A percentile compares a stretch with the other conserved stretches of the same genome.
phyloP scores from a whole-genome alignment of 1,139 yeast species.

The Magnusiomyces paraingens region DNA sequence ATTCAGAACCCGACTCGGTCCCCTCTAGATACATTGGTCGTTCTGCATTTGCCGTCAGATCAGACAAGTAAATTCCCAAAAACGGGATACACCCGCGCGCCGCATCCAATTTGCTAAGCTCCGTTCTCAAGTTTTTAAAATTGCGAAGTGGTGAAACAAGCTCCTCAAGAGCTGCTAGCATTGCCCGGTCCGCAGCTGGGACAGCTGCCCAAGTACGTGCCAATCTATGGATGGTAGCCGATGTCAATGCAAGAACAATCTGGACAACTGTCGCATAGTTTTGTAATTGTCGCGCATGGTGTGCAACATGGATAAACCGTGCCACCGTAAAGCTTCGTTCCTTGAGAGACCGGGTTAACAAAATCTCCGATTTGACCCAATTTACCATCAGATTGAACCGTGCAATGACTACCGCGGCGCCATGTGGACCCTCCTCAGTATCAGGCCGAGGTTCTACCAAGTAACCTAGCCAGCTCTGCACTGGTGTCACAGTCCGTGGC shows the following conservation, averaged over 20 bases:
- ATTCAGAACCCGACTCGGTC: too few species aligned
- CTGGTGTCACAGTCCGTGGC: slow-evolving; percentile 58
- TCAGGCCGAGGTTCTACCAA: slow-evolving; percentile 40
- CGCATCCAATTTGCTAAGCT: slow-evolving; percentile 57
- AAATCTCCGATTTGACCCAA: slow-evolving; percentile 87
- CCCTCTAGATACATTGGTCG: slow-evolving; percentile 34
- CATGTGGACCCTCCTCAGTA: slow-evolving; percentile 33
- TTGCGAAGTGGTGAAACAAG: slow-evolving; percentile 56
- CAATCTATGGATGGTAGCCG: slow-evolving; percentile 53
- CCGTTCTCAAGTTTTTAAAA: slow-evolving; percentile 57
- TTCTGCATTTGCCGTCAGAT: slow-evolving; percentile 74
- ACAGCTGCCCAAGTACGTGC: slow-evolving; percentile 71
- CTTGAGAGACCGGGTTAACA: slow-evolving; percentile 53
- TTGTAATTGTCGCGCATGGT: slow-evolving; percentile 54
- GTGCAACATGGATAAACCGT: slow-evolving; percentile 79
- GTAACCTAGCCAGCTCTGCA: slow-evolving; percentile 82
- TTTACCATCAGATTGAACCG: slow-evolving; percentile 80
- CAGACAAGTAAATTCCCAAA: slow-evolving; percentile 78
- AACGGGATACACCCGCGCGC: slow-evolving; percentile 79
- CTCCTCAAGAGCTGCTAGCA: slow-evolving; percentile 41
- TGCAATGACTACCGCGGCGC: slow-evolving; percentile 78
- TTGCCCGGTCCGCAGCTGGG: slow-evolving; percentile 39
- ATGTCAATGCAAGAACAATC: slow-evolving; percentile 74
- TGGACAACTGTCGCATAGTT: slow-evolving; percentile 87
- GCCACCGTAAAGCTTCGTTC: slow-evolving; percentile 65